A percentile compares a stretch with the other conserved stretches of the same genome.
Conservation (phyloP, 805 yeast species). For the Yueomyces sinensis region DNA sequence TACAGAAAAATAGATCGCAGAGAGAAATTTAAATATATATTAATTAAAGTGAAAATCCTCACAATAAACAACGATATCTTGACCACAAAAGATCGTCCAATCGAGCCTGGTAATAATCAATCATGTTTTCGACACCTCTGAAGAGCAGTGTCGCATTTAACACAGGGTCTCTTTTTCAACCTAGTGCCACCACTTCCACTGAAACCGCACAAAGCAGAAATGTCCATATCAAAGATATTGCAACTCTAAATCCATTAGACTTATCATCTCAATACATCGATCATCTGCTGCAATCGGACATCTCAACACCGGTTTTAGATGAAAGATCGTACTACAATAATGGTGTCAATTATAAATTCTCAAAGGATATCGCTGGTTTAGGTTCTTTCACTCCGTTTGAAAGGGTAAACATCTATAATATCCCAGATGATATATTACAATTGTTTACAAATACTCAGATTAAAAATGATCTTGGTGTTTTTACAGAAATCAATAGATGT, state of each 20-base stretch:
- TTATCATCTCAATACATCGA: slow-evolving; percentile 54
- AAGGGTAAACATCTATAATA: slow-evolving; percentile 48
- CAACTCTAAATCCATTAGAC: slow-evolving; percentile 28
- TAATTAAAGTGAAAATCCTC: too few relatives aligned
- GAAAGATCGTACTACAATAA: slow-evolving; percentile 34
- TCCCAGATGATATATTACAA: slow-evolving; percentile 72
- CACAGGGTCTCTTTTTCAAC: neutral
- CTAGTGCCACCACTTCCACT: neutral
- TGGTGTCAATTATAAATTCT: slow-evolving; percentile 57
- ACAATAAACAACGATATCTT: too few relatives aligned
- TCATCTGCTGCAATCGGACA: slow-evolving; percentile 42
- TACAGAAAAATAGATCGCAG: too few relatives aligned
- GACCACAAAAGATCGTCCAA: too few relatives aligned
- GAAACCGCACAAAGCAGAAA: slow-evolving; percentile 1
- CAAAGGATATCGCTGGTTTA: slow-evolving; percentile 31
- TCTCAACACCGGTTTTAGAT: slow-evolving; percentile 44
- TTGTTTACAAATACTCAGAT: slow-evolving; percentile 57
- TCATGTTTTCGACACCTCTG: slow-evolving; percentile 24
- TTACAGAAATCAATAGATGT: slow-evolving; percentile 65
- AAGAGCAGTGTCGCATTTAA: too few relatives aligned
- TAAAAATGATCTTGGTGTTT: slow-evolving; percentile 66
- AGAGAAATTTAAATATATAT: too few relatives aligned
- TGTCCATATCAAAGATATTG: slow-evolving; percentile 20
- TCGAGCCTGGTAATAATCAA: too few relatives aligned
- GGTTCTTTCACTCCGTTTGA: slow-evolving; percentile 63